Evolutionary conservation across 805 yeast genomes (phyloP), one percentile per base, ranked within the genome.

Genomic region (Candida suzukii): DNA sequence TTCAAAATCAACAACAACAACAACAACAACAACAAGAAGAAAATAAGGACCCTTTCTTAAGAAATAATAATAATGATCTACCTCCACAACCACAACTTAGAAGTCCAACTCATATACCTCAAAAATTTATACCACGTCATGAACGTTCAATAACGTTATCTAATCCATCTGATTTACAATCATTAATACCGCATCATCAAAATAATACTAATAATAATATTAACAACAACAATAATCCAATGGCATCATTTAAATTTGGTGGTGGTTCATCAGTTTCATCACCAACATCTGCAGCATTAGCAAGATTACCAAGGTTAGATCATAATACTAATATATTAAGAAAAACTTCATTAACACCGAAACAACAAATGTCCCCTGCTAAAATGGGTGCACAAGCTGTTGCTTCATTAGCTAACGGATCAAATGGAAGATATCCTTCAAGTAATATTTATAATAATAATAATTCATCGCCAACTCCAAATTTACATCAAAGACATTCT

Each of bases 301-400:
- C 42, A 8, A 25, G 37, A 24, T 36, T 45, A 27, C 51, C 51
- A 34, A 39, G 19, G 18, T 19, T 31, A 17, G 35, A 31, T 8
- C 35, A 31, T 18, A 31, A 31, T 12, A 31, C 17, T 19, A 17
- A 17, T 19, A 6, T 31, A 19, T 11, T 31, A 20, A 16, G 24
- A 13, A 43, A 39, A 41, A 60, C 35, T 49, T 61, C 42, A 34
- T 49, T 47, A n/a, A 49, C 48, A 27, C 53, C 56, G 21, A 48
- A 37, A 22, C 57, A 45, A 45, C 76, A 81, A 16, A 57, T 71
- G 25, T 78, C 86, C 2, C 88, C 88, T 0, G 83, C 87, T 1
- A 78, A 77, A 49, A 70, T 80, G 11, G 90, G 90, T 1, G 88
- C 88, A 1, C 74, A 71, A 19, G 87, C 88, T 1, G 84, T 82